Evolutionary conservation across 495 filamentous ascomycete genomes (phyloP), one percentile per base, ranked within the genome.

Genomic region (Tricharina praecox): DNA sequence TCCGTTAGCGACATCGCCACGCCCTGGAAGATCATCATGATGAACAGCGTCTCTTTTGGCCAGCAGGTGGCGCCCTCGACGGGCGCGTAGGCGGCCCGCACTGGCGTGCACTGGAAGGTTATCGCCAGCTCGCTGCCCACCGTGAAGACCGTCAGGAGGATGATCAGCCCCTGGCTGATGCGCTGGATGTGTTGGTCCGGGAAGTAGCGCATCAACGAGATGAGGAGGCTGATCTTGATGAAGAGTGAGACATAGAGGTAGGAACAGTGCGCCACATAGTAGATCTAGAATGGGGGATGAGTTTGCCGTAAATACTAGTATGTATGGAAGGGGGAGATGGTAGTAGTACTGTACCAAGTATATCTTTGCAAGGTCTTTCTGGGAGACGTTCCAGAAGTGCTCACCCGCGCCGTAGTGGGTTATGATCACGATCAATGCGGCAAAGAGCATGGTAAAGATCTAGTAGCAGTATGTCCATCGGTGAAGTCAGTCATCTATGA

Each of bases 211-310:
- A 39, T 15, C n/a, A 39, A 16, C 7, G 16, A 39, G 36, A 39
- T 15, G 7, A 39, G 8, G 7, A 39, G 36, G 15, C n/a, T 16
- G 15, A 15, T 39, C 20, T 39, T 39, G 36, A 39, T 15, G 36
- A 21, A 39, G 36, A 39, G 15, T 5, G 36, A 5, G 36, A 39
- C 36, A 21, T 39, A 39, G 36, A 39, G 5, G 36, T 39, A 39
- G 7, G 36, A 16, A 21, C 7, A 39, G 8, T 7, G 7, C 7
- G 36, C 36, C 7, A 15, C 20, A 21, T 39, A 39, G 36, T 39
- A 39, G 36, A 39, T 5, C 36, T 15, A 39, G 13, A 39, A 5
- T 15, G 19, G 7, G n/a, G 16, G 5, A 5, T 39, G n/a, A 5
- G 5, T 15, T 16, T 5, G 36, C 36, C 5, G n/a, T 16, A 39